Conservation (phyloP, 2,329 filamentous ascomycete species). For the Hypoxylon sp. region DNA sequence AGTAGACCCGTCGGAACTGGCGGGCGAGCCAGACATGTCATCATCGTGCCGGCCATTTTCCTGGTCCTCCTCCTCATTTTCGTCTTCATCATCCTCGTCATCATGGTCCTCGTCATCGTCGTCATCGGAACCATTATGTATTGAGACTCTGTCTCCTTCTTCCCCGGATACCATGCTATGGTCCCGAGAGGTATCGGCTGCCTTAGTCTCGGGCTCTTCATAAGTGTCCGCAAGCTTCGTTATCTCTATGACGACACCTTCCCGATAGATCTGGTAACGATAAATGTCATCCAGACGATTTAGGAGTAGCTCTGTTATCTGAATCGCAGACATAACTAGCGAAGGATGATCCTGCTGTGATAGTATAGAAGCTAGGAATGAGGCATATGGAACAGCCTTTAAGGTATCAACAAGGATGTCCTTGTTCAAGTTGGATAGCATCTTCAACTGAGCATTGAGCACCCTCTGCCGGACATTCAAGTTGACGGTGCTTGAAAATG, state of each 20-base stretch:
- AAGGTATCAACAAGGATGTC: constrained; percentile 85
- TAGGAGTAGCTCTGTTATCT: constrained; percentile 88
- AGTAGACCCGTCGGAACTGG: constrained; percentile 71
- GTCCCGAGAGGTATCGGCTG: constrained; percentile 42
- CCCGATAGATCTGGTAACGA: constrained; percentile 94
- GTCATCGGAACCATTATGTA: constrained; percentile 60
- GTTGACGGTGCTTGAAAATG: constrained; percentile 97
- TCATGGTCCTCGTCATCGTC: constrained; percentile 61
- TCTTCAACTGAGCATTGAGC: constrained; percentile 93
- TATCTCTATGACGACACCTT: constrained; percentile 94
- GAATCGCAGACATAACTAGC: constrained; percentile 84
- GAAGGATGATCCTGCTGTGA: constrained; percentile 93
- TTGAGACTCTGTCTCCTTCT: constrained; percentile 48
- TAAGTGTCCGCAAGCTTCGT: constrained; percentile 74
- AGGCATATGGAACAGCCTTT: constrained; percentile 90
- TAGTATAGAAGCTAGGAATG: constrained; percentile 91
- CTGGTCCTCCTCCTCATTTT: constrained; percentile 63
- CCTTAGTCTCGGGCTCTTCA: constrained; percentile 47
- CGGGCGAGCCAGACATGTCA: constrained; percentile 71
- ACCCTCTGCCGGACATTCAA: constrained; percentile 94
- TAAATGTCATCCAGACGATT: constrained; percentile 87
- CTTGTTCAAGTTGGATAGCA: constrained; percentile 93
- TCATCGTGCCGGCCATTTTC: constrained; percentile 58
- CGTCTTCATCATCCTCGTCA: constrained; percentile 58
- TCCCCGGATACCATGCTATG: constrained; percentile 46